Evolutionary conservation across 305 asterid genomes (phyloP).

Genomic region (Fraxinus floribunda): DNA sequence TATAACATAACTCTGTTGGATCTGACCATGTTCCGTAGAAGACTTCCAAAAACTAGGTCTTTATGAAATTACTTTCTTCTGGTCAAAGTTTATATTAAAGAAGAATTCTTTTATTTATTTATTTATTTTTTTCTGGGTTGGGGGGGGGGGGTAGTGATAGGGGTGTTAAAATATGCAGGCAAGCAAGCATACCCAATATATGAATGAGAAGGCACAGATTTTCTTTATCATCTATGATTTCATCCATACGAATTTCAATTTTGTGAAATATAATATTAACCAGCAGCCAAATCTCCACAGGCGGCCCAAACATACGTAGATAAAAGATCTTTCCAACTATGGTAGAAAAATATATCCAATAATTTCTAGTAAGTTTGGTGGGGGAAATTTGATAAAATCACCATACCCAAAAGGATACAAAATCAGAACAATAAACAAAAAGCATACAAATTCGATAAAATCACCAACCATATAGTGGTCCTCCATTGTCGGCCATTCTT

Average conservation of each 20-base stretch:
- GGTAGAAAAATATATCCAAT: not conserved
- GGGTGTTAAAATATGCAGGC: not conserved
- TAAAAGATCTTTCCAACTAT: not conserved
- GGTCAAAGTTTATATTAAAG: not conserved
- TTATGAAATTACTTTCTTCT: not conserved
- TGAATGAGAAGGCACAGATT: not conserved
- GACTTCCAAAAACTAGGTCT: not conserved
- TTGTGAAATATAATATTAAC: not conserved
- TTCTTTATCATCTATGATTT: not conserved
- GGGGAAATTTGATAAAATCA: no score
- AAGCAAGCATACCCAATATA: not conserved
- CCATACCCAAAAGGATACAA: no score
- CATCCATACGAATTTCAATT: slow-evolving; percentile 4
- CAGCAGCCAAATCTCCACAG: not conserved
- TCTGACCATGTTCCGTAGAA: not conserved
- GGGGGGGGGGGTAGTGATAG: not conserved
- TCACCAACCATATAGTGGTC: no score
- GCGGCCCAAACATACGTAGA: not conserved
- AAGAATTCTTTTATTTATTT: not conserved
- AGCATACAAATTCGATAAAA: no score
- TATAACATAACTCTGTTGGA: no score
- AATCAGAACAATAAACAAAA: no score
- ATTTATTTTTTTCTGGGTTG: not conserved
- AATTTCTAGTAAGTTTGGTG: not conserved
- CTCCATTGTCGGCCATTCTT: no score